Conservation (phyloP, 192 early-diverging fungal genomes). For the Linnemannia zychae region DNA sequence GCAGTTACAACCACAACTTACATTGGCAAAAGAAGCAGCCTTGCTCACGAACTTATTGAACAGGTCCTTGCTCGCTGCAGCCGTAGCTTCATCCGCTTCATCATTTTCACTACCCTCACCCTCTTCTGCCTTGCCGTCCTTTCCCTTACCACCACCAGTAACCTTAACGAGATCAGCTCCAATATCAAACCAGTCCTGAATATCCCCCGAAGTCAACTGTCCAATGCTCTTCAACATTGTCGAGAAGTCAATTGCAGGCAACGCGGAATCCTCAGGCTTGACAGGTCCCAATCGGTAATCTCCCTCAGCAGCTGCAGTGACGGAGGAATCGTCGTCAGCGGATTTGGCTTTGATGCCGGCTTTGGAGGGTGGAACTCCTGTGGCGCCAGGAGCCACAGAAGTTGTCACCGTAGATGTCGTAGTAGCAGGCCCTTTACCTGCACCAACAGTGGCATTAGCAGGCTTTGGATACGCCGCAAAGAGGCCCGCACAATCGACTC, state of each 20-base stretch:
- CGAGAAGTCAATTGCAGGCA: constrained; percentile 12
- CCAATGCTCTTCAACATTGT: constrained; percentile 15
- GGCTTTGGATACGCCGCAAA: constrained; percentile 16
- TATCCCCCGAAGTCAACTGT: constrained; percentile 6
- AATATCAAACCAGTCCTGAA: constrained; percentile 34
- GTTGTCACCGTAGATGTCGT: background rate
- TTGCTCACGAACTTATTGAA: constrained; percentile 44
- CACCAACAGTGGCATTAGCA: background rate
- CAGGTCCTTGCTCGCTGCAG: constrained; percentile 5
- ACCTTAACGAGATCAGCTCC: background rate
- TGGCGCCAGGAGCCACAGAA: background rate
- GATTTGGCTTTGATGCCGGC: background rate
- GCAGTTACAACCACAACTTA: constrained; percentile 12
- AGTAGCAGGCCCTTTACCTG: background rate
- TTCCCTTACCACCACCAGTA: background rate
- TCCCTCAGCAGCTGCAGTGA: background rate
- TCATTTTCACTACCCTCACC: background rate
- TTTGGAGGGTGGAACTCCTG: background rate
- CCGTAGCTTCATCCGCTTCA: background rate
- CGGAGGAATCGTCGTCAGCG: background rate
- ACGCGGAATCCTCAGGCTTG: constrained; percentile 11
- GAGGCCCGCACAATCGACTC: constrained; percentile 19
- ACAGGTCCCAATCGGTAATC: background rate
- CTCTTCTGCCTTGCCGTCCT: background rate
- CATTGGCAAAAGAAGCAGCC: constrained; percentile 39